These are phyloP conservation scores for Phlyctochytrium planicorne DNA, from an alignment of 192 early-diverging fungal genomes.

Conservation along the genomic window DNA sequence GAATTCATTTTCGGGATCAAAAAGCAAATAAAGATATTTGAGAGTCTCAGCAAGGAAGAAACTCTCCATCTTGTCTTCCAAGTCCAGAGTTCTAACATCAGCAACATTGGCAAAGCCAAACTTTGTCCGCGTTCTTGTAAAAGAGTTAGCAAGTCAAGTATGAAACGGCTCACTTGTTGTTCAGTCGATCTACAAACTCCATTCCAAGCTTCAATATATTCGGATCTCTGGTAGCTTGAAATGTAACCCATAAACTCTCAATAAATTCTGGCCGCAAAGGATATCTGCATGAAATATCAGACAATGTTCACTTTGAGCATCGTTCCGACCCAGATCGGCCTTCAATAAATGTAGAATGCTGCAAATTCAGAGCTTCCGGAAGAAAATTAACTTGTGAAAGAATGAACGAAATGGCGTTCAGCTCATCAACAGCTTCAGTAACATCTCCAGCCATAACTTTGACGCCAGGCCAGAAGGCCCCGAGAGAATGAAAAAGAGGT, in stretches of 20 bases:
- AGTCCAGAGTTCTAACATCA: slow-evolving; percentile 16
- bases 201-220: slow-evolving; percentile 22
- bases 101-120: slow-evolving; percentile 34
- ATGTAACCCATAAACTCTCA: slow-evolving; percentile 46
- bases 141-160: neutral
- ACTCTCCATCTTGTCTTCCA: slow-evolving; percentile 33
- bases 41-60: slow-evolving; percentile 35
- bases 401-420: slow-evolving; percentile 55
- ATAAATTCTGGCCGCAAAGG: slow-evolving; percentile 85
- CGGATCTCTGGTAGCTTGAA: slow-evolving; percentile 29
- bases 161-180: slow-evolving; percentile 13
- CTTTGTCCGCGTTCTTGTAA: slow-evolving; percentile 13
- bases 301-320: no score
- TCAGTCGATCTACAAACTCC: slow-evolving; percentile 24
- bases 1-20: slow-evolving; percentile 19
- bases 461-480: slow-evolving; percentile 32
- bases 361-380: slow-evolving; percentile 37
- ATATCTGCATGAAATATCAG: slow-evolving; percentile 56
- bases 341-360: neutral
- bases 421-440: slow-evolving; percentile 13
- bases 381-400: slow-evolving; percentile 69
- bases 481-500: slow-evolving; percentile 16
- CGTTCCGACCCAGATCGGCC: slow-evolving; percentile 5
- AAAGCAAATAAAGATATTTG: slow-evolving; percentile 29
- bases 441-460: slow-evolving; percentile 34